Base-by-base conservation (phyloP, 2,329 filamentous ascomycete species). In the Monosporascus sp. region DNA sequence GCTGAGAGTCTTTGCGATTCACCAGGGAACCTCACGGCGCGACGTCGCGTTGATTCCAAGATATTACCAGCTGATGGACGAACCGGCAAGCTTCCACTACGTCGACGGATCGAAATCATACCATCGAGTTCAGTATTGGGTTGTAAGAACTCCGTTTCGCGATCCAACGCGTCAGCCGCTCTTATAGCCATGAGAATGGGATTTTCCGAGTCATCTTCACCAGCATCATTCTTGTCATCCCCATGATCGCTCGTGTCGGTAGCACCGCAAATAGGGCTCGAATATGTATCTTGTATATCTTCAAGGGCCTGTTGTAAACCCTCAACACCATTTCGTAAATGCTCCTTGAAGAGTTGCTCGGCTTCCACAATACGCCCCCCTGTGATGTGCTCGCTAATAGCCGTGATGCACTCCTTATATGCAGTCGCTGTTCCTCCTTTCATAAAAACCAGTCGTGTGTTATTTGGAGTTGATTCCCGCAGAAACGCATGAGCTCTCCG, bases 351-450 rank as follows among this genome's bases (percentile, higher is more conserved):
- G 20, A 80, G 69, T 2, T 65, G 64, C 61, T 80, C 77, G 0
- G 83, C 83, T 53, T 72, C 71, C n/a, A 61, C 58, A 15, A 75
- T 59, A 58, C 82, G 72, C 2, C 79, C 81, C 40, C 72, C 62
- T 1, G 78, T 80, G 51, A 79, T 68, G 54, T 81, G 70, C 50
- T 78, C 67, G 64, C 77, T 78, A 49, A 87, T 83, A 31, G 72
- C 70, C 37, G 71, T 68, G 52, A 86, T 75, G 60, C 82, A 86
- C 24, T 77, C 69, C 6, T 76, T 68, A 51, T 79, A 77, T 1
- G 82, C 82, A 52, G 76, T 73, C 9, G 78, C 72, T 3, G 79
- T 80, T 9, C 84, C 82, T 3, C 83, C 84, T 50, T 83, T 77
- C 66, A 84, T 70, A 58, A 87, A 84, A 7, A 84, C 82, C 5